Base-by-base conservation (phyloP, 2,329 filamentous ascomycete genomes). In the Hymenoscyphus albidus region DNA sequence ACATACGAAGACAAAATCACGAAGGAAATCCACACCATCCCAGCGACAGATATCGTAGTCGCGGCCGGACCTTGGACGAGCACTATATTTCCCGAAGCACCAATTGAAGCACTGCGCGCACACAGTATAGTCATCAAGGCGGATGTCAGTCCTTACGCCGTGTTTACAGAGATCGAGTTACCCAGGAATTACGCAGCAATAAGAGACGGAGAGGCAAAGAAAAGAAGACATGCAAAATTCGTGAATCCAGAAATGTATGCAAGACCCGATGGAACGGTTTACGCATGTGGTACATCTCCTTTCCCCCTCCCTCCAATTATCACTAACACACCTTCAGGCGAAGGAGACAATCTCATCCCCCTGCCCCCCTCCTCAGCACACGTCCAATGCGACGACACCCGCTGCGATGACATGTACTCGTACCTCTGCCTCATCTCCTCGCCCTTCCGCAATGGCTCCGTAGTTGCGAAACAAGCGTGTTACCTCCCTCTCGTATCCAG, bases 221-320 rank as follows among this genome's bases (percentile, higher is more conserved):
- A 79, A 78, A 79, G 82, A 72, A 78, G 78, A 71, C 85, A 84
- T 77, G 81, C 82, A 65, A 83, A 87, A 35, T 84, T 84, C 18
- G 92, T 92, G 13, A 88, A 92, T 32, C 95, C 95, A 0, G 95
- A 99, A 77, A 95, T 98, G 67, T 99, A 99, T 75, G 91, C 95
- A 0, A 85, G 95, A 3, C 93, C 93, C 0, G 90, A 92, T 75
- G 85, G 90, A 63, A 93, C 97, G 75, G 89, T 97, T 12, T 99
- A 99, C 76, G 93, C 92, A 0, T 99, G 95, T 74, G 95, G 93
- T 83, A 72, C 63, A 79, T 74, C 18, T n/a, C 31, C 56, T 74
- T 18, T n/a, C 31, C 56, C 56, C 22, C 3, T 40, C 35, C 13
- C 38, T 31, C n/a, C 27, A 16, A 1, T 35, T 22, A 35, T 18